A percentile compares a stretch with the other conserved stretches of the same genome.
Evolutionary conservation across 345 rosid species (phyloP).

Genomic region (Melaleuca alternifolia): DNA sequence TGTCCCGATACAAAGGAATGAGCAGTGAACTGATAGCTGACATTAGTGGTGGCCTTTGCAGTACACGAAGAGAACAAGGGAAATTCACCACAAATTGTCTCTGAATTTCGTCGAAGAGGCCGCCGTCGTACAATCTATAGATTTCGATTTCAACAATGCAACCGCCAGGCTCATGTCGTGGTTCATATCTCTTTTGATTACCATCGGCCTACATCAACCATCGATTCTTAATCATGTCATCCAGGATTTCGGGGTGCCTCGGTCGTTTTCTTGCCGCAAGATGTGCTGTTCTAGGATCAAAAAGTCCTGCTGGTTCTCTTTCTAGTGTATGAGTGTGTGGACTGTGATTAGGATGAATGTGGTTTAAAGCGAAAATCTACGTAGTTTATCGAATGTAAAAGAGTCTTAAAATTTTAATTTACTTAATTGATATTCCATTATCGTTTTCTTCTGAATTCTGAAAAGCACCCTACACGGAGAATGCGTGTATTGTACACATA

Average conservation of each 20-base stretch:
- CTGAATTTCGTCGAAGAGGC: background rate
- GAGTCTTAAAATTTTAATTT: background rate
- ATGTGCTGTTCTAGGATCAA: background rate
- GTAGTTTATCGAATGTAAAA: background rate
- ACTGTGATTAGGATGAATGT: background rate
- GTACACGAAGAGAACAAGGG: background rate
- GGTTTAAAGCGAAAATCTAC: background rate
- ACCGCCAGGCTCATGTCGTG: background rate
- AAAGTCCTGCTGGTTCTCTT: background rate
- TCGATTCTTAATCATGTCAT: background rate
- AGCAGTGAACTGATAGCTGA: background rate
- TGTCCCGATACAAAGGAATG: background rate
- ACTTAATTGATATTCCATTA: background rate
- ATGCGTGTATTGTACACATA: background rate
- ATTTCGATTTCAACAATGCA: background rate
- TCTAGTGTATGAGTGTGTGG: background rate
- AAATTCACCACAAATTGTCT: background rate
- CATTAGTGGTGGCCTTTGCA: background rate
- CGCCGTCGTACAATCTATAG: background rate
- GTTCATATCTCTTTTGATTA: background rate
- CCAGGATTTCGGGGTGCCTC: background rate
- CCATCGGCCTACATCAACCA: background rate
- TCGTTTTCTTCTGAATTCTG: background rate
- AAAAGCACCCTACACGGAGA: background rate
- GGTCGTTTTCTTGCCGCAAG: rapidly evolving